Conservation (phyloP, 139 green algal species). For the Closterium sp. region DNA sequence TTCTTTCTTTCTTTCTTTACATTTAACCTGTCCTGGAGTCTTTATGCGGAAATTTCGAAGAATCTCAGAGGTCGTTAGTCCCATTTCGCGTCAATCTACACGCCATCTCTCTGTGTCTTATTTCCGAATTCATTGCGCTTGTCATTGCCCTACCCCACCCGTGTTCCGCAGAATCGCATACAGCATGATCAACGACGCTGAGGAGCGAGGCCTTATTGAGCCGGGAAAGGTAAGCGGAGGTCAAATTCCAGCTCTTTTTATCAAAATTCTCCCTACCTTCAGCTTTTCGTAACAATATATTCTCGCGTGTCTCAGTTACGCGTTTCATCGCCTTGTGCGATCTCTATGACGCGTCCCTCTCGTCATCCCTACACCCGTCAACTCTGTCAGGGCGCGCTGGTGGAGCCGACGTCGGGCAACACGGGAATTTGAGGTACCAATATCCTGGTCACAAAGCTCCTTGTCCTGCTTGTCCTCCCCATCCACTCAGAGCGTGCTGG, state of each 20-base stretch:
- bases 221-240: conserved; percentile 67
- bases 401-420: background rate
- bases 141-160: background rate
- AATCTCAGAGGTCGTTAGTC: too few relatives aligned
- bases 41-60: too few relatives aligned
- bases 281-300: background rate
- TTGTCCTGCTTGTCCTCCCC: background rate
- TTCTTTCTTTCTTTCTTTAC: too few relatives aligned
- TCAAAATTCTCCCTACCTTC: background rate
- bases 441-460: background rate
- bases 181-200: conserved; percentile 79
- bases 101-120: background rate
- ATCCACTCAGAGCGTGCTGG: conserved; percentile 72
- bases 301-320: background rate
- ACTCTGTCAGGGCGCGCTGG: background rate
- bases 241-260: background rate
- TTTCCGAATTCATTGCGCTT: background rate
- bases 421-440: too few relatives aligned
- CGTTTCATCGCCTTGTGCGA: background rate
- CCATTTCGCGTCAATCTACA: too few relatives aligned
- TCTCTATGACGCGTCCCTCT: background rate
- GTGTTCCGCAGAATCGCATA: conserved; percentile 71
- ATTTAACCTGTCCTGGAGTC: too few relatives aligned
- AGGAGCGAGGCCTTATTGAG: background rate
- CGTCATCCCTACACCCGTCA: background rate